Percentiles rank a stretch among this genome's conserved stretches.
phyloP scores from a whole-genome alignment of 306 rosid species.

The Trifolium repens region DNA sequence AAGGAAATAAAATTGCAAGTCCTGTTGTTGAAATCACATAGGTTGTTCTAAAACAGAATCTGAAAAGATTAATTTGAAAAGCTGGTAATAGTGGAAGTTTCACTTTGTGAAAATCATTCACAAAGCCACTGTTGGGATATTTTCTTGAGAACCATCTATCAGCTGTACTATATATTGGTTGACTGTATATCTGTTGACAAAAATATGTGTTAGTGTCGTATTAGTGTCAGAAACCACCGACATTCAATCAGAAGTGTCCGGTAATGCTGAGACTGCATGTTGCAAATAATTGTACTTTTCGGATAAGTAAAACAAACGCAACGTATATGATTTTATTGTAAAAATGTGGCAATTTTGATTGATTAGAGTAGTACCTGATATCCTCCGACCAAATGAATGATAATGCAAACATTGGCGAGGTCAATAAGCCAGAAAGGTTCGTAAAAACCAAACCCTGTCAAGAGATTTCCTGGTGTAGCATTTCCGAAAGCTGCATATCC shows the following conservation, averaged over 20 bases:
- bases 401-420: conserved; percentile 78
- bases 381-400: conserved; percentile 84
- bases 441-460: conserved; percentile 79
- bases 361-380: conserved; percentile 74
- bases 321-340: neutral
- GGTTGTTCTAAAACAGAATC: conserved; percentile 69
- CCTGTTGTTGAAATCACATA: conserved; percentile 73
- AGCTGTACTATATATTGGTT: conserved; percentile 62
- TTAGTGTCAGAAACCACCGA: neutral
- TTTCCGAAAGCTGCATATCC: conserved; percentile 93
- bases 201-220: neutral
- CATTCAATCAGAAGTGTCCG: neutral
- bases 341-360: neutral
- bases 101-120: conserved; percentile 54
- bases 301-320: too few species aligned
- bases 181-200: conserved; percentile 61
- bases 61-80: conserved; percentile 54
- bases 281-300: neutral
- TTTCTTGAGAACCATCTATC: conserved; percentile 64
- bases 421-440: conserved; percentile 88
- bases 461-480: conserved; percentile 82
- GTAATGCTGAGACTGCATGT: neutral
- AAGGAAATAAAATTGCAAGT: conserved; percentile 72
- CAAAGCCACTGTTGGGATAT: conserved; percentile 67
- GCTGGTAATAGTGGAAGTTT: conserved; percentile 61